These are phyloP conservation scores for Pseudocercospora vitis DNA, from an alignment of 2,329 filamentous ascomycete species.

Conservation along the genomic window DNA sequence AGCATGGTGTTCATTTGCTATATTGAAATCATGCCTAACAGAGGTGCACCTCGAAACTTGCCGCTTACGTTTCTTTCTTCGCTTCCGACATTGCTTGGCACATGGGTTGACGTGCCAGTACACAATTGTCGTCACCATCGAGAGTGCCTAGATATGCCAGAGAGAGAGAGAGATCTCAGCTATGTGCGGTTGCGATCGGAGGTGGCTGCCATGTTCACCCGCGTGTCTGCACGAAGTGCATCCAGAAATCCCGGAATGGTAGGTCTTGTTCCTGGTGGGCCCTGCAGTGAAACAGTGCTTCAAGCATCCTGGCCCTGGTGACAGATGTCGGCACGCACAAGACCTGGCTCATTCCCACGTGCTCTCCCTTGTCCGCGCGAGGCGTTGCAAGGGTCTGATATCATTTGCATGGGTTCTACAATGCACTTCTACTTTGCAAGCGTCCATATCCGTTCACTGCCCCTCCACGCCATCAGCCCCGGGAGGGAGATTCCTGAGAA, in stretches of 20 bases:
- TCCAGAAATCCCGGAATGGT: neutral
- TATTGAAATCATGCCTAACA: conserved; percentile 9
- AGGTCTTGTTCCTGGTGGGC: neutral
- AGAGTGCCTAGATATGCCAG: conserved; percentile 1
- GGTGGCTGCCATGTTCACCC: conserved; percentile 5
- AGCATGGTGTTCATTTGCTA: conserved; percentile 13
- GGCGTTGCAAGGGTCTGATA: neutral
- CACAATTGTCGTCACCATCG: neutral
- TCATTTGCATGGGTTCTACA: neutral
- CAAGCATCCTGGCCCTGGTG: neutral
- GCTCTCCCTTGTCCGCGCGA: neutral
- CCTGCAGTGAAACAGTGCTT: neutral
- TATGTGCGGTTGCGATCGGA: conserved; percentile 2
- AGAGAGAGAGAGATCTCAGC: neutral
- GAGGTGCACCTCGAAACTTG: neutral
- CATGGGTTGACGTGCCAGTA: neutral
- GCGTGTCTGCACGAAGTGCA: conserved; percentile 1
- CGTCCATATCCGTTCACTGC: neutral
- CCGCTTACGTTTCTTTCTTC: neutral
- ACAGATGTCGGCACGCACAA: conserved; percentile 10
- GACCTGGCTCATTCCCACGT: neutral
- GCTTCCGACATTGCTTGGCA: neutral
- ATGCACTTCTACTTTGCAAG: neutral
- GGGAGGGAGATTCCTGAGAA: neutral
- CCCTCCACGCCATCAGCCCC: too few species aligned